Conservation (phyloP, 495 filamentous ascomycete species). For the Neurospora sp. region DNA sequence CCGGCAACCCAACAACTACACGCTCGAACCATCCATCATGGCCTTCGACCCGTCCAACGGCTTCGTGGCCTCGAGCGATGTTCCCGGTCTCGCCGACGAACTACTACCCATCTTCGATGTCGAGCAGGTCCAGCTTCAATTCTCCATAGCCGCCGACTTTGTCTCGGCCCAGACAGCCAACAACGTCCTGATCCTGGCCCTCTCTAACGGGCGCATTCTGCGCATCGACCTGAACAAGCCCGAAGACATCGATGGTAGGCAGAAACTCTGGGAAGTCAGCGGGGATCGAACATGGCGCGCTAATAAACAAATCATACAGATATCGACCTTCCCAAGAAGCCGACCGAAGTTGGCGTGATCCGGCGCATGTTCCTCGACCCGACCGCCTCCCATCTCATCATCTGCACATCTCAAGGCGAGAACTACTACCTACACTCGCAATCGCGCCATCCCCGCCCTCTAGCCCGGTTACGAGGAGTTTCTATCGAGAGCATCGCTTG, state of each 20-base stretch:
- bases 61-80: constrained; percentile 36
- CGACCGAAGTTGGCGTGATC: constrained; percentile 81
- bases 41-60: constrained; percentile 40
- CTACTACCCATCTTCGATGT: constrained; percentile 85
- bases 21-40: constrained; percentile 18
- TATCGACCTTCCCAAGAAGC: constrained; percentile 92
- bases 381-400: constrained; percentile 85
- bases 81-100: constrained; percentile 47
- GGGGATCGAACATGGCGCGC: not conserved
- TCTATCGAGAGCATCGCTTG: constrained; percentile 82
- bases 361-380: constrained; percentile 94
- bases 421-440: constrained; percentile 98
- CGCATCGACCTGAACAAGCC: constrained; percentile 90
- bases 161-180: constrained; percentile 95
- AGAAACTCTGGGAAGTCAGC: constrained; percentile 3
- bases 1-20: not conserved
- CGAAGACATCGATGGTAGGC: constrained; percentile 83
- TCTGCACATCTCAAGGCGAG: constrained; percentile 83
- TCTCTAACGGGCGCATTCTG: constrained; percentile 80
- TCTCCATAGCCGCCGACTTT: constrained; percentile 84
- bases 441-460: constrained; percentile 70
- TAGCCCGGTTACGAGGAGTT: constrained; percentile 77
- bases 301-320: constrained; percentile 41
- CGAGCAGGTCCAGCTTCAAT: constrained; percentile 81
- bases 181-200: constrained; percentile 84